Evolutionary conservation across 2,329 filamentous ascomycete species (phyloP), one percentile per base, ranked within the genome.

Genomic region (Xylaria sp.): DNA sequence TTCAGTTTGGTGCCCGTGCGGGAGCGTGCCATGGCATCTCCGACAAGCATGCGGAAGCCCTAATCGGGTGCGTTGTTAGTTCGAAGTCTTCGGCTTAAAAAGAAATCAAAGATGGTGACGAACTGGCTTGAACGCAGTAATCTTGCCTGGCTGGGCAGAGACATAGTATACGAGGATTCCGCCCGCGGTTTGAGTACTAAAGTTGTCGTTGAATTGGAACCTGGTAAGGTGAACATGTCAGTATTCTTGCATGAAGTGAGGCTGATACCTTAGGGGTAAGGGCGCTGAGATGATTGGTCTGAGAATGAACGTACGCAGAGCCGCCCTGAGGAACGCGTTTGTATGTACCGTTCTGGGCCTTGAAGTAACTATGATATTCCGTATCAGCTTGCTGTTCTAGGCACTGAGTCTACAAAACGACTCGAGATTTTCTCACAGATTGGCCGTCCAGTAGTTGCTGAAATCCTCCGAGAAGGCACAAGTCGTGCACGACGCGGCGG

Each of bases 11-110:
- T 67, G 51, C 71, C 71, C n/a, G 69, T 62, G 25, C 73, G 68
- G 21, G 77, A 77, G 45, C 75, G 73, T 54, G 72, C 68, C 63
- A 67, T 73, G 4, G 79, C 74, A 61, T 82, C 78, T 60, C 80
- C 79, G 54, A 79, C 77, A 19, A 82, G 78, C 80, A 82, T 82
- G 64, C 80, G 79, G 75, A 82, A 82, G 19, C 80, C 78, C 76
- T 79, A 57, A 4, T 4, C 8, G n/a, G n/a, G n/a, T n/a, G 25
- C 37, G 14, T 19, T 11, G 33, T 51, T 37, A 51, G n/a, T 17
- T 38, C 35, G 23, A 38, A 2, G 7, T n/a, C 9, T 82, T 72
- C 21, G 77, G 75, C 56, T 79, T 75, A 42, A 73, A 4, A 12
- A 65, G 2, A 12, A 17, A 65, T 45, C 79, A 74, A 87, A 87